A percentile compares a stretch with the other conserved stretches of the same genome.
These are phyloP conservation scores for Podospora didyma DNA, from an alignment of 495 filamentous ascomycete genomes.

Conservation along the genomic window DNA sequence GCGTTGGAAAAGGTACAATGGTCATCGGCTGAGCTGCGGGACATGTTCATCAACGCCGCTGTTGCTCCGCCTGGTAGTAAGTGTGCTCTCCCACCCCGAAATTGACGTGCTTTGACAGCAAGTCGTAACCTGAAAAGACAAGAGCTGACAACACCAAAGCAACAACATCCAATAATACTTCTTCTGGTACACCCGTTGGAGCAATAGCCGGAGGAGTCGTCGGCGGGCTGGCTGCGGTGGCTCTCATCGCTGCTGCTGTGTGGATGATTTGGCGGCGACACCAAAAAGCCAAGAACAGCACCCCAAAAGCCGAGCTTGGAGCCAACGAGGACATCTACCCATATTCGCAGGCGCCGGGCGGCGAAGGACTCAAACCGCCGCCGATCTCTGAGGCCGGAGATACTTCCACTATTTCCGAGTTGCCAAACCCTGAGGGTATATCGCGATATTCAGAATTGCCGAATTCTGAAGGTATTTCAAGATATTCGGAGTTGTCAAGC, in stretches of 20 bases:
- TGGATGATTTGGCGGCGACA: constrained; percentile 5
- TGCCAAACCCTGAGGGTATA: no score
- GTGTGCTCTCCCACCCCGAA: no score
- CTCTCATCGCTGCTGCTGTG: not conserved
- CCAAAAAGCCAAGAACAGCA: not conserved
- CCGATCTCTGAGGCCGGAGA: no score
- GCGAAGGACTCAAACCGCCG: no score
- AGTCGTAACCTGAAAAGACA: no score
- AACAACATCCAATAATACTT: not conserved
- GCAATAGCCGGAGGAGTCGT: constrained; percentile 10
- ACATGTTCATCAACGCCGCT: not conserved
- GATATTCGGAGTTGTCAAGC: not conserved
- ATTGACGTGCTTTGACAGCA: not conserved
- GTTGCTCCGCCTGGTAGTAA: not conserved
- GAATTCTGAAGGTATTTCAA: not conserved
- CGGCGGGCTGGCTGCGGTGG: constrained; percentile 3
- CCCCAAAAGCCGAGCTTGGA: not conserved
- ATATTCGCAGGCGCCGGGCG: not conserved
- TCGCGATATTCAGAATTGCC: no score
- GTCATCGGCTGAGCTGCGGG: not conserved
- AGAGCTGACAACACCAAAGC: not conserved
- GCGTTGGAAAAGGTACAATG: not conserved
- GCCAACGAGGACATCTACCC: not conserved
- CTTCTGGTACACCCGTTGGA: not conserved
- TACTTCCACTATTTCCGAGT: no score